phyloP scores from a whole-genome alignment of 2,329 filamentous ascomycete species.

The Shiraia bambusicola region DNA sequence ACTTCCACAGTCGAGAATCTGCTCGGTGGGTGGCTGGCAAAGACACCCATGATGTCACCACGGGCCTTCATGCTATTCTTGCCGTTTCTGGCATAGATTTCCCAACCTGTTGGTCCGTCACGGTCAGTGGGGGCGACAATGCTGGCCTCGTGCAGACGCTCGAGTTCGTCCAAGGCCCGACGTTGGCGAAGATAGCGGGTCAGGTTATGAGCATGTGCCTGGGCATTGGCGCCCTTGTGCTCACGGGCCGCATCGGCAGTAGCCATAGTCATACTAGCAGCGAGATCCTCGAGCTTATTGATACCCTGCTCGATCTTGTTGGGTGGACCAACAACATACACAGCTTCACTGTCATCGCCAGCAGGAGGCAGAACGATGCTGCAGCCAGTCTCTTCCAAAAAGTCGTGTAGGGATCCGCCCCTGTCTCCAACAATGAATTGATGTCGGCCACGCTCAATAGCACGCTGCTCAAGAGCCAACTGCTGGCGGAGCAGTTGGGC shows the following conservation, averaged over 20 bases:
- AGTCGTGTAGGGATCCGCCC: slow-evolving; percentile 77
- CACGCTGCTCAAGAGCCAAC: slow-evolving; percentile 74
- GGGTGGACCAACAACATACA: slow-evolving; percentile 80
- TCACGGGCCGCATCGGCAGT: slow-evolving; percentile 80
- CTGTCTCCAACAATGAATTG: slow-evolving; percentile 91
- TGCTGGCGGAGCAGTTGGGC: slow-evolving; percentile 74
- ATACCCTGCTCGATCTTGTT: slow-evolving; percentile 72
- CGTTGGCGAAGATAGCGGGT: slow-evolving; percentile 85
- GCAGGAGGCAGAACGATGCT: slow-evolving; percentile 77
- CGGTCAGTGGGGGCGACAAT: slow-evolving; percentile 76
- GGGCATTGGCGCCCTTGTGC: slow-evolving; percentile 72
- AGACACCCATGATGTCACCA: slow-evolving; percentile 71
- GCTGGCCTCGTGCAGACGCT: slow-evolving; percentile 77
- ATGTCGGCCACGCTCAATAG: slow-evolving; percentile 83
- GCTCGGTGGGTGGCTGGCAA: slow-evolving; percentile 72
- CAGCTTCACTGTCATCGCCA: slow-evolving; percentile 75
- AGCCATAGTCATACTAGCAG: slow-evolving; percentile 80
- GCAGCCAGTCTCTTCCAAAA: slow-evolving; percentile 88
- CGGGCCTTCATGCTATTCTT: slow-evolving; percentile 79
- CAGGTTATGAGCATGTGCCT: slow-evolving; percentile 78
- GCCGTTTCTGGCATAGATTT: slow-evolving; percentile 82
- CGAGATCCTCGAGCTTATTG: slow-evolving; percentile 84
- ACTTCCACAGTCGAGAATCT: slow-evolving; percentile 68
- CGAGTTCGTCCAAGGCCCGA: slow-evolving; percentile 77
- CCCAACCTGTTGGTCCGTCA: slow-evolving; percentile 75